A percentile compares a stretch with the other conserved stretches of the same genome.
Conservation (phyloP, 2,329 filamentous ascomycete species). For the Alternaria sp. region DNA sequence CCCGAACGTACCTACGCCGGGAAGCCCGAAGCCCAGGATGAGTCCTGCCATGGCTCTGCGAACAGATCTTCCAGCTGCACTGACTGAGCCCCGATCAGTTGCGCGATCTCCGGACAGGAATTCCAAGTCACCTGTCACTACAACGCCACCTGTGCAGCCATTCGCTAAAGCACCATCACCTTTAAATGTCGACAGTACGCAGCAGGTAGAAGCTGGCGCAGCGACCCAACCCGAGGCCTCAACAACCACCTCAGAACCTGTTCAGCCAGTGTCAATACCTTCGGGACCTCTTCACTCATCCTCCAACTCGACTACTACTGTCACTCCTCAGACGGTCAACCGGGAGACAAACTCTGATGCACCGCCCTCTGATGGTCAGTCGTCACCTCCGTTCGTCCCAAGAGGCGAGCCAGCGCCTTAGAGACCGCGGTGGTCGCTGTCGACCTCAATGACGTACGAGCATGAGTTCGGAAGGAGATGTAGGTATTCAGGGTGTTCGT, state of each 20-base stretch:
- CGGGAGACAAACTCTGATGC: not conserved
- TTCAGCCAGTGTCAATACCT: not conserved
- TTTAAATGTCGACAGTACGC: not conserved
- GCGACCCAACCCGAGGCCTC: not conserved
- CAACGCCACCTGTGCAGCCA: not conserved
- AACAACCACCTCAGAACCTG: not conserved
- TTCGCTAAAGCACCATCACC: not conserved
- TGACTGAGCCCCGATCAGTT: conserved; percentile 16
- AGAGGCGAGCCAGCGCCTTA: not conserved
- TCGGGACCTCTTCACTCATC: conserved; percentile 8
- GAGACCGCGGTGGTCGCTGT: not conserved
- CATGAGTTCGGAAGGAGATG: not conserved
- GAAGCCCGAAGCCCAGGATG: not conserved
- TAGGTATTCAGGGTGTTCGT: not conserved
- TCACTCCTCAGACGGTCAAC: conserved; percentile 7
- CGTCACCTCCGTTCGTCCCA: not conserved
- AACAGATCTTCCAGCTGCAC: conserved; percentile 16
- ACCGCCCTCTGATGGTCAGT: not conserved
- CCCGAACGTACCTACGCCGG: not conserved
- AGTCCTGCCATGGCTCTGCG: conserved; percentile 2
- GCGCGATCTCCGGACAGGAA: conserved; percentile 15
- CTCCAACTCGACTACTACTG: conserved; percentile 9
- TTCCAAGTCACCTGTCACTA: not conserved
- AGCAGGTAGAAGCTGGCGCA: not conserved
- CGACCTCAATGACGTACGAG: not conserved